Evolutionary conservation across 148 eudicot species (phyloP).

Genomic region (Mesembryanthemum crystallinum): DNA sequence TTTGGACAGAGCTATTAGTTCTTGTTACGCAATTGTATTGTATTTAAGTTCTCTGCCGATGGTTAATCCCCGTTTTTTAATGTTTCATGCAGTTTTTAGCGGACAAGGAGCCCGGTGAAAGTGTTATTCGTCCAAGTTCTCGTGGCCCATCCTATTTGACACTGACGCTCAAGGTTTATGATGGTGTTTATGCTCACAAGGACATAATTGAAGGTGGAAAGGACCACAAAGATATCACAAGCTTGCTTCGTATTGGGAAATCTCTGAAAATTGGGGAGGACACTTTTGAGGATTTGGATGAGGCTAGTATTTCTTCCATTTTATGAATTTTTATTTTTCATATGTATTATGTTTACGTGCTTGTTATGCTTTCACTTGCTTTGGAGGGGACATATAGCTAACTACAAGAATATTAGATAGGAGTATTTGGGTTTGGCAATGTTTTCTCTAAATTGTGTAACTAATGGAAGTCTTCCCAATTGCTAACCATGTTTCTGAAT

Average conservation of each 20-base stretch:
- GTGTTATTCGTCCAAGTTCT: conserved; percentile 88
- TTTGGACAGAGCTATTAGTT: not conserved
- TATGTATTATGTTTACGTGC: conserved; percentile 10
- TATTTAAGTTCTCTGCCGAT: not conserved
- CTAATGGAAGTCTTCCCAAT: not conserved
- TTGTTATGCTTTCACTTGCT: conserved; percentile 1
- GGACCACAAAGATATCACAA: conserved; percentile 87
- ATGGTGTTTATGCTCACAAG: conserved; percentile 91
- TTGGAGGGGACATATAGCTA: not conserved
- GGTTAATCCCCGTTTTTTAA: conserved; percentile 11
- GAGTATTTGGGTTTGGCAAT: not conserved
- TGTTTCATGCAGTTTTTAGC: conserved; percentile 50
- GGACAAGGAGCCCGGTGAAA: conserved; percentile 93
- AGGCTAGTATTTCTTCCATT: conserved; percentile 45
- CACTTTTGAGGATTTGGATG: conserved; percentile 93
- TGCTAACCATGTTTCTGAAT: not conserved
- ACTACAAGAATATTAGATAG: too few relatives aligned
- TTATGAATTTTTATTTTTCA: not conserved
- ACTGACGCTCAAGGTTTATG: conserved; percentile 78
- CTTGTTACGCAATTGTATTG: not conserved
- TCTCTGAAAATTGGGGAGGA: conserved; percentile 86
- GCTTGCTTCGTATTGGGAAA: conserved; percentile 91
- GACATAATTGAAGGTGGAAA: conserved; percentile 92
- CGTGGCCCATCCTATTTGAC: conserved; percentile 87
- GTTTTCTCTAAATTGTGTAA: not conserved